Evolutionary conservation across 1,139 yeast species (phyloP), one percentile per base, ranked within the genome.

Genomic region (Entelexis paramagnoliae): DNA sequence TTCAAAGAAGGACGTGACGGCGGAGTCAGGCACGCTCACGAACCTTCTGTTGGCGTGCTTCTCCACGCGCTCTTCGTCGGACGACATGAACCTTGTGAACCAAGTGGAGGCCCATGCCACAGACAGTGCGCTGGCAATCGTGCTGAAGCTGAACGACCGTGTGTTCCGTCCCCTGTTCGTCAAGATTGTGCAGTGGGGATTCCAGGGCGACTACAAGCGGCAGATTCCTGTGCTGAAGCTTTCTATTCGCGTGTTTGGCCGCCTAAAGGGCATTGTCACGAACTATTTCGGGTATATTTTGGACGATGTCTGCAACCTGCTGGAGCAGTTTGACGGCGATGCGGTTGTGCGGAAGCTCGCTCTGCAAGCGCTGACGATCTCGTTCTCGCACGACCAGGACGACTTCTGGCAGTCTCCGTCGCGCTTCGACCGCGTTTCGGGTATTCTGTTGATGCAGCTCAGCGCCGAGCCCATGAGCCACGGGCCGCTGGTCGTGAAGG

Each of bases 331-430:
- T 16, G 48, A 55, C n/a, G 26, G 48, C 16, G 51, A 54, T 38
- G 79, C 80, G 51, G 64, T 76, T 46, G 79, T 82, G 58, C 73
- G 88, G 66, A 80, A 95, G 68, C 68, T 84, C 46, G 67, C 87
- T 24, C 71, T 87, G 56, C 81, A 78, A 58, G 80, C 95, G 0
- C 71, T 89, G 57, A 78, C 81, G 1, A 75, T 86, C 0, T 81
- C 95, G 1, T 87, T 89, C 72, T 86, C 81, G 62, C 83, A 80
- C 63, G 97, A 89, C 63, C 85, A 83, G 64, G 95, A 84, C 61
- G 97, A 91, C 64, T 91, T 85, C 71, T 91, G 98, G 97, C 83
- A 85, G 53, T 80, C 88, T 50, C 83, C 83, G 55, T 79, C 86
- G 39, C 78, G 97, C 65, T 91, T 88, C 64, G 94, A 84, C 46